These are phyloP conservation scores for Quercus phellos DNA, from an alignment of 331 rosid species.

Conservation along the genomic window DNA sequence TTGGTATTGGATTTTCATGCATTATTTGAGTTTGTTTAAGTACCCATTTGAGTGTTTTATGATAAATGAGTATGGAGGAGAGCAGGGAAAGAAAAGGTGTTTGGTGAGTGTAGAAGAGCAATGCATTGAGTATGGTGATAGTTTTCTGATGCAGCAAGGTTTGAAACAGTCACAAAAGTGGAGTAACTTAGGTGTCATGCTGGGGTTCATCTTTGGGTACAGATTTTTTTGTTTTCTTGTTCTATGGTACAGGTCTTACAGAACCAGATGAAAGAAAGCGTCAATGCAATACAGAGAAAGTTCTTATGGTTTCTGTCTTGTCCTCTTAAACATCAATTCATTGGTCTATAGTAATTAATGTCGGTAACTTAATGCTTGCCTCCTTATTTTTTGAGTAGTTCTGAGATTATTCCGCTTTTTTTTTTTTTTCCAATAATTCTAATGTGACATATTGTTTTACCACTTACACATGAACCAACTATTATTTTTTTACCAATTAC, in stretches of 20 bases:
- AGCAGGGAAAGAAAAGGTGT: conserved; percentile 19
- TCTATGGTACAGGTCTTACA: conserved; percentile 32
- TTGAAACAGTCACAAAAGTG: conserved; percentile 30
- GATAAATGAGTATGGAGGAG: conserved; percentile 40
- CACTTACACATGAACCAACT: no score
- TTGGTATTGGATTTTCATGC: conserved; percentile 44
- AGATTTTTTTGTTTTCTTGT: conserved; percentile 31
- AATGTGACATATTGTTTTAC: no score
- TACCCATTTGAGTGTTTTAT: conserved; percentile 52
- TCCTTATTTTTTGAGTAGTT: no score
- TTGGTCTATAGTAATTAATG: no score
- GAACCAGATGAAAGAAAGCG: conserved; percentile 16
- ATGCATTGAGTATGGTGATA: conserved; percentile 24
- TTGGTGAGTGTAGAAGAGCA: conserved; percentile 20
- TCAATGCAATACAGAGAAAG: no score
- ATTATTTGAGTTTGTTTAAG: conserved; percentile 41
- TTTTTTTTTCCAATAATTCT: no score
- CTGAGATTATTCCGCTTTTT: no score
- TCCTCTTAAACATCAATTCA: no score
- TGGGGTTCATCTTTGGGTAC: conserved; percentile 37
- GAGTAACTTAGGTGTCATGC: conserved; percentile 36
- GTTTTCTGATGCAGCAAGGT: conserved; percentile 29
- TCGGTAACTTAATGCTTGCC: no score
- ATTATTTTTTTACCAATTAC: no score
- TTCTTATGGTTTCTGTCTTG: no score